Conservation (phyloP, 2,329 filamentous ascomycete genomes). For the Aspergillus tanneri region DNA sequence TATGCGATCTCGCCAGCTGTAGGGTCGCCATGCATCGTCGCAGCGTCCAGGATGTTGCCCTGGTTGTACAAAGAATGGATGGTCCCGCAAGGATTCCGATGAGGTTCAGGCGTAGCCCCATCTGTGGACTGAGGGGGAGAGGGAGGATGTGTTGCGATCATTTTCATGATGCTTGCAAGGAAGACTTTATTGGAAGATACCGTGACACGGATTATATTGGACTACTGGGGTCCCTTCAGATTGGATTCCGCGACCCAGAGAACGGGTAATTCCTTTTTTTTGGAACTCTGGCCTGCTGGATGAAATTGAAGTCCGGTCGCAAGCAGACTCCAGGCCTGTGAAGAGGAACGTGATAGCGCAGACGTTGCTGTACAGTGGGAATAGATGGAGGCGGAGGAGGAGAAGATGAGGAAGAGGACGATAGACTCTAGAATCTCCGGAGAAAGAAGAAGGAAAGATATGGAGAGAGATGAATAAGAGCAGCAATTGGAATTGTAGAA, state of each 20-base stretch:
- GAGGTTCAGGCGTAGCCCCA: conserved; percentile 19
- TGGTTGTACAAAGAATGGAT: conserved; percentile 17
- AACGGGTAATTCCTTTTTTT: not conserved
- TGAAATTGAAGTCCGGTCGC: not conserved
- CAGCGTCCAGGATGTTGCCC: conserved; percentile 7
- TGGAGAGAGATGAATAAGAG: not conserved
- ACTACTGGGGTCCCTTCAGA: not conserved
- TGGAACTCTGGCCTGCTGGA: not conserved
- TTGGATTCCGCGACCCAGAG: not conserved
- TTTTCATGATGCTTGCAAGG: conserved; percentile 10
- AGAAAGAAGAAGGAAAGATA: not conserved
- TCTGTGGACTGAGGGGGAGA: conserved; percentile 33
- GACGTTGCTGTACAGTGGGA: not conserved
- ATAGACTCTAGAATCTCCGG: not conserved
- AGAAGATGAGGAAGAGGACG: not conserved
- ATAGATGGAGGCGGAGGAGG: no score
- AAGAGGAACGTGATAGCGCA: not conserved
- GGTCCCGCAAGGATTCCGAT: conserved; percentile 14
- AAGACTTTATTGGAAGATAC: no score
- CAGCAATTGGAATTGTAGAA: not conserved
- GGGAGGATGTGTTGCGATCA: conserved; percentile 25
- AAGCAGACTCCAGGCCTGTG: not conserved
- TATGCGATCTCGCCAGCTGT: conserved; percentile 8
- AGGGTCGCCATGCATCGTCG: conserved; percentile 4
- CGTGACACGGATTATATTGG: no score